Base-by-base conservation (phyloP, 2,329 filamentous ascomycete genomes). In the Calonectria pseudoreteaudii region DNA sequence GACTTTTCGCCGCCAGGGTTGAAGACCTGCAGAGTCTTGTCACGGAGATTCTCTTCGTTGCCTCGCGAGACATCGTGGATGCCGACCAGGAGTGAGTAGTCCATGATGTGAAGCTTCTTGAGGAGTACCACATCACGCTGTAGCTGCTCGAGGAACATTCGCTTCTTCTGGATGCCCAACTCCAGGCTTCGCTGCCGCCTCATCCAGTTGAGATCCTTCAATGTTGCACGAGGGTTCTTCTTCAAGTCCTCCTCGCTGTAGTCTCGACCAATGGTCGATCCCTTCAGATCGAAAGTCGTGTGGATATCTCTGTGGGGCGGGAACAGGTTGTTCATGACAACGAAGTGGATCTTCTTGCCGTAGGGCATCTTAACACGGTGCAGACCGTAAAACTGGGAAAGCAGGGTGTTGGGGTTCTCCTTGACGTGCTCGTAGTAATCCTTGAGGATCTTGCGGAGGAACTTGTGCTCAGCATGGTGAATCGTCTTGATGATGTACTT, bases 401-500 rank as follows among this genome's bases (percentile, higher is more conserved):
- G 93, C 31, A 99, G 90, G 0, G 97, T 99, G 85, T 99, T 98
- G 9, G 97, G 97, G 84, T 99, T 98, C 44, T 95, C 91, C 80
- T 93, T 92, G 77, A 98, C 95, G 83, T 99, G 97, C 71, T 94
- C 89, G 86, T 98, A 98, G 86, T 99, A 99, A 74, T 98, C 94
- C 82, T 93, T 95, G 71, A 97, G 87, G 72, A 96, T 94, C 85
- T 93, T 95, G 66, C 94, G 90, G 64, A 97, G 89, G 77, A 96
- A 96, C 81, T 96, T 96, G 88, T 96, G 94, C 85, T 99, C 97
- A 79, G 92, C 92, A 81, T 98, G 97, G 83, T 99, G 97, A 79
- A 99, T 98, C 28, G 97, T 99, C 87, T 99, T 99, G 91, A 99
- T 99, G 86, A 99, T 99, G 86, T 99, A 99, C 86, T 98, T 98